These are phyloP conservation scores for Moesziomyces sp. DNA, from an alignment of 1,284 basidiomycete genomes.

Conservation along the genomic window DNA sequence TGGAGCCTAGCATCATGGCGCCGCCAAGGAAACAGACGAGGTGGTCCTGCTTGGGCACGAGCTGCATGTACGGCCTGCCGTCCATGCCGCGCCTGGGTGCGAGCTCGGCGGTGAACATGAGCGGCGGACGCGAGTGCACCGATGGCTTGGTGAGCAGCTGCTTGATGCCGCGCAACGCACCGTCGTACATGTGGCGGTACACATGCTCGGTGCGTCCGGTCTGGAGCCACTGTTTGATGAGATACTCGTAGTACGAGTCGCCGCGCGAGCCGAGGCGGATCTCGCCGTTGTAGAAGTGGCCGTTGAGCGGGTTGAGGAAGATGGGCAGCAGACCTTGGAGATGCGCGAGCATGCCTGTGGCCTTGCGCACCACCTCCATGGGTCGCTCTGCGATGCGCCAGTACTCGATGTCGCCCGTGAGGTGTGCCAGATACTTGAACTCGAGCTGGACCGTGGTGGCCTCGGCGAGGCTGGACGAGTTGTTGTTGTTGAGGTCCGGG, in stretches of 20 bases:
- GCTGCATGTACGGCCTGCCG: constrained; percentile 42
- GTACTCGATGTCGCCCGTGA: constrained; percentile 81
- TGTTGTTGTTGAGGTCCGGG: constrained; percentile 75
- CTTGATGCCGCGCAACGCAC: constrained; percentile 84
- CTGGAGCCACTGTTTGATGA: constrained; percentile 73
- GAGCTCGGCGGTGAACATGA: constrained; percentile 86
- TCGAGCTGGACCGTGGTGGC: constrained; percentile 65
- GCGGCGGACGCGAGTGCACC: constrained; percentile 60
- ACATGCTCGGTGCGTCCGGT: constrained; percentile 77
- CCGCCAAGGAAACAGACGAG: constrained; percentile 94
- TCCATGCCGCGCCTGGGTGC: constrained; percentile 13
- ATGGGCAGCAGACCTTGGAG: constrained; percentile 83
- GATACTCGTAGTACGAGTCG: constrained; percentile 94
- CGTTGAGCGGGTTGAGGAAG: constrained; percentile 77
- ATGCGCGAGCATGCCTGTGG: constrained; percentile 56
- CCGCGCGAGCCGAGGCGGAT: constrained; percentile 91
- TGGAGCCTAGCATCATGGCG: constrained; percentile 86
- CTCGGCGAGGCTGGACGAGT: constrained; percentile 79
- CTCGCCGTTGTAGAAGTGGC: constrained; percentile 78
- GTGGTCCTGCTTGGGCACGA: constrained; percentile 91
- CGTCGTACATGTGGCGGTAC: constrained; percentile 88
- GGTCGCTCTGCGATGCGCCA: constrained; percentile 80
- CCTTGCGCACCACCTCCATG: constrained; percentile 55
- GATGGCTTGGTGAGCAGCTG: constrained; percentile 75
- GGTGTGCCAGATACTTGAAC: constrained; percentile 84